Evolutionary conservation across 1,284 basidiomycete species (phyloP), one percentile per base, ranked within the genome.

Genomic region (Porogramme epimiltina): DNA sequence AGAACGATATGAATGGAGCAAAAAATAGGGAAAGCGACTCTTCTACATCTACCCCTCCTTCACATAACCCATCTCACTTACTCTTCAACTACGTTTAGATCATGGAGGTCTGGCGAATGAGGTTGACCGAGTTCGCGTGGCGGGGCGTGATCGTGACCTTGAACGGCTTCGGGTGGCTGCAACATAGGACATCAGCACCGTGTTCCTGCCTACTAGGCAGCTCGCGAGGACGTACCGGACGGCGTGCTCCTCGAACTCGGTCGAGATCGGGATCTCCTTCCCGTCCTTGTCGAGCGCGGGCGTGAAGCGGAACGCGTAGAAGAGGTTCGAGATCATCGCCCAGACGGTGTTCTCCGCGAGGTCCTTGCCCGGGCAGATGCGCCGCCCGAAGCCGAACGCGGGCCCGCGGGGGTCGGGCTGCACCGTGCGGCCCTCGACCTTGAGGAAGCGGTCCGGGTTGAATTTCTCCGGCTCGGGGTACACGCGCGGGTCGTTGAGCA

Each of bases 341-440:
- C 72, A 75, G 10, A 77, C 41, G 2, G 74, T 74, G 56, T 76
- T 75, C 25, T 62, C 61, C 2, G 72, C 77, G 18, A 79, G 66
- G 49, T 78, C 71, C 69, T 72, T 70, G 0, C 78, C 76, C 0
- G 75, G 74, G 54, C 76, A 80, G 13, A 77, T 70, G 18, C 77
- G 65, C 11, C 77, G 61, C 19, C 76, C 76, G 44, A 77, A 78
- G 2, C 76, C 76, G 52, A 78, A 79, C 13, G 74, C 72, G 53
- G 76, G 75, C 20, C 68, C 64, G 44, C 67, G 58, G 33, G 77
- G 43, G 6, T 71, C 61, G 13, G 71, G 69, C 47, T 74, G 55
- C 8, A 34, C 39, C 18, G 62, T 58, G 18, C 48, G 49, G 15
- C n/a, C 36, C 60, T 9, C 55, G 49, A 8, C 28, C 36, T 55